Conservation (phyloP, 495 filamentous ascomycete genomes). For the Symbiotaphrina buchneri region DNA sequence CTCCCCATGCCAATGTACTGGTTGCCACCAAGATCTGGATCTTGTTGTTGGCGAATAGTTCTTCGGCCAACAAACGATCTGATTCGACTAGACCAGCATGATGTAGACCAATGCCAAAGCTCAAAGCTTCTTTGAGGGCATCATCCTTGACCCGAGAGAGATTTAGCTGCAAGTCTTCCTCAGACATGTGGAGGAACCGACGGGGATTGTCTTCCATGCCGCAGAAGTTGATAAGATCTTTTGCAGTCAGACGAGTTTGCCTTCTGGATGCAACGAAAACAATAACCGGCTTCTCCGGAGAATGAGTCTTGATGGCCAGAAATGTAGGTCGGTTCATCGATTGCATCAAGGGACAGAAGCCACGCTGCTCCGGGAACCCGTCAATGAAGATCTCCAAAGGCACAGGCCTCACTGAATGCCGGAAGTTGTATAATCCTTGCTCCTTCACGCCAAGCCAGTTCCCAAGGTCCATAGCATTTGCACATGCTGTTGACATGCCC, state of each 20-base stretch:
- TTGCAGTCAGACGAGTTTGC: slow-evolving; percentile 85
- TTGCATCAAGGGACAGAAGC: slow-evolving; percentile 96
- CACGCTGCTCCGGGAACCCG: slow-evolving; percentile 83
- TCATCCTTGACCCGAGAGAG: slow-evolving; percentile 78
- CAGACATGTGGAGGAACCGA: slow-evolving; percentile 77
- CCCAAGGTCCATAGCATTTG: slow-evolving; percentile 79
- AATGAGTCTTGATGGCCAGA: slow-evolving; percentile 86
- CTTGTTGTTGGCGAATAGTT: slow-evolving; percentile 92
- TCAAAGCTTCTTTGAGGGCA: slow-evolving; percentile 71
- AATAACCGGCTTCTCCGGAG: slow-evolving; percentile 89
- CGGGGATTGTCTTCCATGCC: slow-evolving; percentile 97
- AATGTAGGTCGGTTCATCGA: slow-evolving; percentile 98
- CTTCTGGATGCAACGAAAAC: slow-evolving; percentile 93
- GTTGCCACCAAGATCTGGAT: slow-evolving; percentile 96
- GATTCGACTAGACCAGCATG: slow-evolving; percentile 93
- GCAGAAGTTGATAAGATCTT: slow-evolving; percentile 90
- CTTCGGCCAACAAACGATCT: slow-evolving; percentile 74
- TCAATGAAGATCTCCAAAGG: slow-evolving; percentile 93
- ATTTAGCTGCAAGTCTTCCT: slow-evolving; percentile 76
- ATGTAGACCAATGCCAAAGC: slow-evolving; percentile 91
- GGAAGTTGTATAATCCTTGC: slow-evolving; percentile 92
- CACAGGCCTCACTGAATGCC: slow-evolving; percentile 92
- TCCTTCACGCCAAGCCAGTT: slow-evolving; percentile 98
- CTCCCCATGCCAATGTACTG: slow-evolving; percentile 92
- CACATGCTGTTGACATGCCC: slow-evolving; percentile 96